A percentile compares a stretch with the other conserved stretches of the same genome.
Conservation (phyloP, 352 stramenopile genomes). For the Globisporangium perplexum region DNA sequence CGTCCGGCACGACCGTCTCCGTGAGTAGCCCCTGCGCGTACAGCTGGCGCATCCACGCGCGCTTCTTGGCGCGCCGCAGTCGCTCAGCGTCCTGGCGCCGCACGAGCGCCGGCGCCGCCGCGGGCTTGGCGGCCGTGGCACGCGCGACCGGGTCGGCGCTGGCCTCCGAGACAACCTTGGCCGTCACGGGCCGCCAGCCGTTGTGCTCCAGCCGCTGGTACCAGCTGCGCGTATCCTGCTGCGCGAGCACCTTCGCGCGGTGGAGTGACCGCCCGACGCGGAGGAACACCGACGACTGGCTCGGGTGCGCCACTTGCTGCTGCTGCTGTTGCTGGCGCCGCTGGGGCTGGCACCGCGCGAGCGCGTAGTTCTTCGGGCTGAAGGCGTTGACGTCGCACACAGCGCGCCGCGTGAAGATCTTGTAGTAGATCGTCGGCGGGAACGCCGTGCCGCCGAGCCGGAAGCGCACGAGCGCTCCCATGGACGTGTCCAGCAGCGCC, state of each 20-base stretch:
- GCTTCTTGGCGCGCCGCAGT: slow-evolving; percentile 56
- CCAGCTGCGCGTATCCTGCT: slow-evolving; percentile 62
- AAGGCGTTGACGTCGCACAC: slow-evolving; percentile 89
- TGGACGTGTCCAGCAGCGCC: slow-evolving; percentile 70
- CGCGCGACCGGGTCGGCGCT: slow-evolving; percentile 49
- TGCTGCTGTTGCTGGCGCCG: neutral
- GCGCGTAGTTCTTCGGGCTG: slow-evolving; percentile 86
- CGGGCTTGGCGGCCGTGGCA: slow-evolving; percentile 31
- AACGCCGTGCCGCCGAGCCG: slow-evolving; percentile 83
- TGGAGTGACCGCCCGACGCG: slow-evolving; percentile 74
- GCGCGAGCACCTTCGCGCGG: slow-evolving; percentile 38
- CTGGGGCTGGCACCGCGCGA: slow-evolving; percentile 16
- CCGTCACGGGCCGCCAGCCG: slow-evolving; percentile 85
- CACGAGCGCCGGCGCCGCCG: slow-evolving; percentile 36
- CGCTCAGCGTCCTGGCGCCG: slow-evolving; percentile 47
- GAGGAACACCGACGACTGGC: slow-evolving; percentile 34
- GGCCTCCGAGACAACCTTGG: slow-evolving; percentile 65
- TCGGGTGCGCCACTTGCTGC: slow-evolving; percentile 13
- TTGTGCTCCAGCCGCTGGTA: slow-evolving; percentile 90
- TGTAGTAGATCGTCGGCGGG: slow-evolving; percentile 93
- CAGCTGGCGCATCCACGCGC: slow-evolving; percentile 77
- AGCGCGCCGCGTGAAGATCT: slow-evolving; percentile 85
- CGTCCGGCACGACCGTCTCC: no score
- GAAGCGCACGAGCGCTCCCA: slow-evolving; percentile 81
- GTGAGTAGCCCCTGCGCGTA: slow-evolving; percentile 55